Evolutionary conservation across 2,329 filamentous ascomycete species (phyloP).

Genomic region (Onygenales sp.): DNA sequence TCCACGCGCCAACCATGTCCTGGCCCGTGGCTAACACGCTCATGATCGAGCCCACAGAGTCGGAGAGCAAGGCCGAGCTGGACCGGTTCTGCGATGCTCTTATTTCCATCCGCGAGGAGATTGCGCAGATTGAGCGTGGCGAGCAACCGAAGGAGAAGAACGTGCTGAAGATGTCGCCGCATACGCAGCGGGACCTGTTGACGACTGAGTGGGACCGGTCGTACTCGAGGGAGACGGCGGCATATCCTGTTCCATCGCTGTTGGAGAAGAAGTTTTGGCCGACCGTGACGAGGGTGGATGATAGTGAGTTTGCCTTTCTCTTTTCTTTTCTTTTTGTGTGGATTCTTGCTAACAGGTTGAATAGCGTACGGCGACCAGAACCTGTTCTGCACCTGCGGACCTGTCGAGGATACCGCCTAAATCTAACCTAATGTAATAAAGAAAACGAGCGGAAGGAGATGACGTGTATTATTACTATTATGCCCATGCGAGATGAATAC

Average conservation of each 20-base stretch:
- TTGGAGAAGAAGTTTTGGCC: conserved; percentile 99
- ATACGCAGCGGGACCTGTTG: conserved; percentile 74
- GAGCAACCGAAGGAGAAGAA: conserved; percentile 65
- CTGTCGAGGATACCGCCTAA: conserved; percentile 54
- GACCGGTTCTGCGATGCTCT: conserved; percentile 89
- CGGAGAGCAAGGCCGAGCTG: conserved; percentile 82
- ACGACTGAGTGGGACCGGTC: conserved; percentile 68
- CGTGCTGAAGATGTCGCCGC: conserved; percentile 80
- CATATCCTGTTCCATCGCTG: conserved; percentile 73
- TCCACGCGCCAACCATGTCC: conserved; percentile 95
- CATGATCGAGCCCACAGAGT: conserved; percentile 97
- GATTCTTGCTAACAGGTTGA: conserved; percentile 15
- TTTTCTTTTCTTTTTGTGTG: conserved; percentile 12
- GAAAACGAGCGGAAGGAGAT: not conserved
- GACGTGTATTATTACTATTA: not conserved
- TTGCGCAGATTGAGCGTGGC: conserved; percentile 72
- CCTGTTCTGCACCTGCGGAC: conserved; percentile 88
- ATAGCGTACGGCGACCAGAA: conserved; percentile 82
- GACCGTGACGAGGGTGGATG: conserved; percentile 73
- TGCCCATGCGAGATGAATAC: no score
- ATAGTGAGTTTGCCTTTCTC: conserved; percentile 53
- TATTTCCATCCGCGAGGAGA: conserved; percentile 77
- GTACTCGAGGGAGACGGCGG: conserved; percentile 73
- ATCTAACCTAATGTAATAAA: not conserved
- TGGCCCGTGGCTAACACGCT: conserved; percentile 92